Percentiles rank a stretch among this genome's conserved stretches.
phyloP scores from a whole-genome alignment of 176 grass and related monocot species.

The Avena atlantica region DNA sequence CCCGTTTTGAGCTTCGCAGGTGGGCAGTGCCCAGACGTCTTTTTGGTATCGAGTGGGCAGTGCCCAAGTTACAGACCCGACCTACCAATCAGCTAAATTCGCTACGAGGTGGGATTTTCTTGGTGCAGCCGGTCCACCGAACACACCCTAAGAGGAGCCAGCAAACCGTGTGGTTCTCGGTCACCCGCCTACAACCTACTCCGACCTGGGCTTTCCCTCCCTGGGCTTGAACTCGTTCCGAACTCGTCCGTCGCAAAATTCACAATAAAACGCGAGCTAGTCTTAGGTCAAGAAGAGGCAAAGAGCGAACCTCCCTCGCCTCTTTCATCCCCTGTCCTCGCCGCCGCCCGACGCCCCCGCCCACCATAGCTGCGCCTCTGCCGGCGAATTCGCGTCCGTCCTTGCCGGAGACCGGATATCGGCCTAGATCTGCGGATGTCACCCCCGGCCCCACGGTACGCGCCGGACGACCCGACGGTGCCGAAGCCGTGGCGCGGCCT shows the following conservation, averaged over 20 bases:
- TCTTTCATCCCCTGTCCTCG: neutral
- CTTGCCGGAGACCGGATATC: slow-evolving; percentile 34
- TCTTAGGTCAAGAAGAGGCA: slow-evolving; percentile 4
- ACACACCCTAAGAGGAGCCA: no score
- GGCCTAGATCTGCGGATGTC: slow-evolving; percentile 52
- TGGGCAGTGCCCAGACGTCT: no score
- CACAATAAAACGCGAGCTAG: slow-evolving; percentile 15
- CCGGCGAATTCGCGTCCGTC: neutral
- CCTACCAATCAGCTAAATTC: no score
- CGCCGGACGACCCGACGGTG: slow-evolving; percentile 85
- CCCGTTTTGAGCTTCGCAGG: no score
- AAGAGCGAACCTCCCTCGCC: slow-evolving; percentile 12
- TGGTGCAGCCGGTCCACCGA: no score
- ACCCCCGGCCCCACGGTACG: slow-evolving; percentile 75
- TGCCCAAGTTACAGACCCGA: no score
- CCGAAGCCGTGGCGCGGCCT: slow-evolving; percentile 97
- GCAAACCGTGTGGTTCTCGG: no score
- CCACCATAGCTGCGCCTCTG: neutral
- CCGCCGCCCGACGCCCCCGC: neutral
- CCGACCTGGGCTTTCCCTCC: neutral
- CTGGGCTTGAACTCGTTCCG: neutral
- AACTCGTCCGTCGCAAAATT: neutral
- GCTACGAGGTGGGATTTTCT: no score
- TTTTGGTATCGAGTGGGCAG: no score
- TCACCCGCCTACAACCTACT: neutral